phyloP scores from a whole-genome alignment of 2,329 filamentous ascomycete species.

The Colletotrichum destructivum region DNA sequence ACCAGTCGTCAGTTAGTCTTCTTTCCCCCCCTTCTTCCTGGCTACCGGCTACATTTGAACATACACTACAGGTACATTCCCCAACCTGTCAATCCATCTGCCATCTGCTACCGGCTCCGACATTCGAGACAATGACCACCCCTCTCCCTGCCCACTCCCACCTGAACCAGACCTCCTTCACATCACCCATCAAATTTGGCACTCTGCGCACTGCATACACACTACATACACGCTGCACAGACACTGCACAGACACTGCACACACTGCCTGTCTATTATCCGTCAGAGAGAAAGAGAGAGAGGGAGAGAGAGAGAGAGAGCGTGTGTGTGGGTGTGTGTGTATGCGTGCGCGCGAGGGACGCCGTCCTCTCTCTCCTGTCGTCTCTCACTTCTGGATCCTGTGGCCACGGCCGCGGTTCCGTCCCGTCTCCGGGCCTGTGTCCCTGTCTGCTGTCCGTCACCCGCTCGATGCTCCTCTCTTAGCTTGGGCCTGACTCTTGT shows the following conservation, averaged over 20 bases:
- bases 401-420: slow-evolving; percentile 24
- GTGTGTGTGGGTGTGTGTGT: neutral
- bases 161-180: slow-evolving; percentile 43
- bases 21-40: slow-evolving; percentile 30
- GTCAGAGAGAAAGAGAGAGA: neutral
- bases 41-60: slow-evolving; percentile 37
- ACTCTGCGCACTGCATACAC: slow-evolving; percentile 5
- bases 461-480: slow-evolving; percentile 17
- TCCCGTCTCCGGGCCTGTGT: slow-evolving; percentile 23
- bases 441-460: slow-evolving; percentile 20
- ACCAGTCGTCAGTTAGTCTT: slow-evolving; percentile 10
- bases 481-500: slow-evolving; percentile 38
- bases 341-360: neutral
- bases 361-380: slow-evolving; percentile 10
- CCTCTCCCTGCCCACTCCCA: slow-evolving; percentile 37
- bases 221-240: slow-evolving; percentile 1
- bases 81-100: too few relatives aligned
- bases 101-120: slow-evolving; percentile 41
- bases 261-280: too few relatives aligned
- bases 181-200: slow-evolving; percentile 40
- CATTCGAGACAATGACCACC: slow-evolving; percentile 40
- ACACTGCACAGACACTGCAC: slow-evolving; percentile 1
- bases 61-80: neutral
- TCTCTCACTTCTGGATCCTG: slow-evolving; percentile 15
- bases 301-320: neutral